Evolutionary conservation across 768 basidiomycete species (phyloP).

Genomic region (Lentinula lateritia): DNA sequence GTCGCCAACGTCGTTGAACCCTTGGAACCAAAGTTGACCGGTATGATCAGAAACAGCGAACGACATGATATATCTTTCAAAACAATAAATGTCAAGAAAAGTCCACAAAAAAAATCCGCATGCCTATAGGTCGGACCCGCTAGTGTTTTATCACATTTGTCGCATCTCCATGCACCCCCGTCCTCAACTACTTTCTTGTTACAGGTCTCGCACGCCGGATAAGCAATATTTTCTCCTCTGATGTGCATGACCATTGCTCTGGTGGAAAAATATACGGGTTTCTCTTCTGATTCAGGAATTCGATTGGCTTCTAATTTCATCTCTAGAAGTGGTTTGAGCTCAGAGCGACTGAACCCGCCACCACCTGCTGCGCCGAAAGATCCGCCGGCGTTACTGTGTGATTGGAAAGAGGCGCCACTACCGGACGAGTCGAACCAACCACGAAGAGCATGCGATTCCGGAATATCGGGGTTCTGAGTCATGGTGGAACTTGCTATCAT

Average conservation of each 20-base stretch:
- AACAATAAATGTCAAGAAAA: conserved; percentile 3
- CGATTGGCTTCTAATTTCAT: conserved; percentile 68
- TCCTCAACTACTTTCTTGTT: conserved; percentile 83
- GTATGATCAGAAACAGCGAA: conserved; percentile 89
- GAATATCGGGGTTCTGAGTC: conserved; percentile 86
- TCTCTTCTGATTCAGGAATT: conserved; percentile 58
- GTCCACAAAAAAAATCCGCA: conserved; percentile 17
- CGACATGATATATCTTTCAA: conserved; percentile 66
- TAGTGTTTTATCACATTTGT: conserved; percentile 79
- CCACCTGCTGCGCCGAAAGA: conserved; percentile 23
- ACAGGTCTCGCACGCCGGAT: conserved; percentile 85
- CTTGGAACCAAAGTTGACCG: conserved; percentile 87
- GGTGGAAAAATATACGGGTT: conserved; percentile 72
- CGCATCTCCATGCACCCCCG: conserved; percentile 80
- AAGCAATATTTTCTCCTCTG: conserved; percentile 74
- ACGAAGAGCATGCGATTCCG: conserved; percentile 77
- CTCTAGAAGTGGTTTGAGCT: conserved; percentile 68
- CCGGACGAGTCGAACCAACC: conserved; percentile 91
- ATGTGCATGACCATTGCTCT: conserved; percentile 87
- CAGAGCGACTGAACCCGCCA: conserved; percentile 58
- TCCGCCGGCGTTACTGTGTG: conserved; percentile 44
- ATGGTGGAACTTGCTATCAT: conserved; percentile 78
- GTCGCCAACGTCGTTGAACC: conserved; percentile 89
- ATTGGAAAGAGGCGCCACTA: conserved; percentile 56
- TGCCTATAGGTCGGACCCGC: conserved; percentile 77